Percentiles rank a stretch among this genome's conserved stretches.
phyloP scores from a whole-genome alignment of 2,329 filamentous ascomycete genomes.

The Claviceps spartinae region DNA sequence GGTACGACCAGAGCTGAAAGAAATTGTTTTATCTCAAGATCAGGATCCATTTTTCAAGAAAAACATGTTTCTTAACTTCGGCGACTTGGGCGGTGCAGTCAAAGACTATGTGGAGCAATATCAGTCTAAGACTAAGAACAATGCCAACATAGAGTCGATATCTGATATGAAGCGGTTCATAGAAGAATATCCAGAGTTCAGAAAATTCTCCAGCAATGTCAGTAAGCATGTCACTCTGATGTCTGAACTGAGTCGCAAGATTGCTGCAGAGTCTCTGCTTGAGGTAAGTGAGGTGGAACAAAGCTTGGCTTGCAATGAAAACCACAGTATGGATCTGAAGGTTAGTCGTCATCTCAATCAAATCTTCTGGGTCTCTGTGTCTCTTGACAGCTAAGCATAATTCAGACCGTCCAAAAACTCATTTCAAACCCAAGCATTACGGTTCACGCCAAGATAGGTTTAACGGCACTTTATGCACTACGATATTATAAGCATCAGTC shows the following conservation, averaged over 20 bases:
- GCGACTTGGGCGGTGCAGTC: conserved; percentile 86
- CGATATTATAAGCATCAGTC: conserved; percentile 80
- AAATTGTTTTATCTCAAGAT: conserved; percentile 90
- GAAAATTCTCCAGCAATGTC: conserved; percentile 92
- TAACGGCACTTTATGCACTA: conserved; percentile 89
- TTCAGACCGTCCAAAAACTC: conserved; percentile 66
- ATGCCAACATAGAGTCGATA: conserved; percentile 91
- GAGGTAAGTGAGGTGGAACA: conserved; percentile 97
- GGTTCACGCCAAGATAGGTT: conserved; percentile 68
- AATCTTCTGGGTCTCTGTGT: background rate
- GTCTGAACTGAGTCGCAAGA: conserved; percentile 78
- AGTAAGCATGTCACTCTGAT: conserved; percentile 97
- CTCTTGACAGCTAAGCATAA: conserved; percentile 11
- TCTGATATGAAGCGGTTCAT: conserved; percentile 98
- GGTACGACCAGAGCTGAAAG: conserved; percentile 72
- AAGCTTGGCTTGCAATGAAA: conserved; percentile 92
- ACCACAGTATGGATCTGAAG: conserved; percentile 83
- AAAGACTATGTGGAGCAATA: conserved; percentile 99
- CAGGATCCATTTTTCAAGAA: conserved; percentile 98
- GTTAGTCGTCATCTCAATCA: conserved; percentile 27
- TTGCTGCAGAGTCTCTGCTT: conserved; percentile 74
- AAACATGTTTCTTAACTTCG: conserved; percentile 98
- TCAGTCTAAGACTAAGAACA: conserved; percentile 93
- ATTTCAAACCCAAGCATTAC: conserved; percentile 71
- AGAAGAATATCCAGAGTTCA: conserved; percentile 95